phyloP scores from a whole-genome alignment of 495 filamentous ascomycete species.

The Penicillium cosmopolitanum region DNA sequence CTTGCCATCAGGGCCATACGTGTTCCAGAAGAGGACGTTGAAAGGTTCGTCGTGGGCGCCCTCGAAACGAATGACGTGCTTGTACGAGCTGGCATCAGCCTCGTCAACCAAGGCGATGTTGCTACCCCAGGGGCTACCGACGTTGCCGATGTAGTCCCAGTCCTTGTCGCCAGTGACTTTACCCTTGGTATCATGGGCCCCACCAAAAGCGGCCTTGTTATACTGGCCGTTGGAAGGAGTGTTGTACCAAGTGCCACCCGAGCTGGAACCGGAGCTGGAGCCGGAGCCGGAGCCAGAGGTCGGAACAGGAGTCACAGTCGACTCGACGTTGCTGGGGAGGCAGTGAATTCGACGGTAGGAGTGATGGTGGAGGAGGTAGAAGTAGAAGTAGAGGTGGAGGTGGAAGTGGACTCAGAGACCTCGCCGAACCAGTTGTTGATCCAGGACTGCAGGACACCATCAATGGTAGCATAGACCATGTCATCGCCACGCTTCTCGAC shows the following conservation, averaged over 20 bases:
- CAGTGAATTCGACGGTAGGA: conserved; percentile 19
- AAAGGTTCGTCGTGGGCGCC: conserved; percentile 43
- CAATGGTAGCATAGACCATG: conserved; percentile 62
- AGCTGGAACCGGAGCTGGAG: conserved; percentile 7
- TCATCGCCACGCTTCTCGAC: conserved; percentile 51
- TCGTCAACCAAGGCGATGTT: conserved; percentile 54
- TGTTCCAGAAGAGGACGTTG: conserved; percentile 59
- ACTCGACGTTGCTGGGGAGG: conserved; percentile 24
- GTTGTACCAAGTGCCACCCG: background rate
- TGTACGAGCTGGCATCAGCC: conserved; percentile 40
- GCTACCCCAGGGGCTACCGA: conserved; percentile 55
- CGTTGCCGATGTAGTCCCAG: conserved; percentile 46
- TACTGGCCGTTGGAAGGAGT: conserved; percentile 28
- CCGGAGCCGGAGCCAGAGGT: conserved; percentile 10
- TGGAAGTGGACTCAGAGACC: conserved; percentile 26
- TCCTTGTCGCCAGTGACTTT: conserved; percentile 24
- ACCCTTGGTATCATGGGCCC: conserved; percentile 19
- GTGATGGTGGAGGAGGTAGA: conserved; percentile 24
- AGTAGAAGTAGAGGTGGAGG: conserved; percentile 27
- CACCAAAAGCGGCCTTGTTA: conserved; percentile 37
- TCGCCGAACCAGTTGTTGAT: conserved; percentile 62
- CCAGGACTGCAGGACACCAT: conserved; percentile 65
- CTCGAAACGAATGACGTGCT: conserved; percentile 51
- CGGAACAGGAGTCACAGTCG: conserved; percentile 14
- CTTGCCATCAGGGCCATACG: conserved; percentile 40